Percentiles rank a stretch among this genome's conserved stretches.
Evolutionary conservation across 495 filamentous ascomycete genomes (phyloP).

Genomic region (Delitschia confertaspora): DNA sequence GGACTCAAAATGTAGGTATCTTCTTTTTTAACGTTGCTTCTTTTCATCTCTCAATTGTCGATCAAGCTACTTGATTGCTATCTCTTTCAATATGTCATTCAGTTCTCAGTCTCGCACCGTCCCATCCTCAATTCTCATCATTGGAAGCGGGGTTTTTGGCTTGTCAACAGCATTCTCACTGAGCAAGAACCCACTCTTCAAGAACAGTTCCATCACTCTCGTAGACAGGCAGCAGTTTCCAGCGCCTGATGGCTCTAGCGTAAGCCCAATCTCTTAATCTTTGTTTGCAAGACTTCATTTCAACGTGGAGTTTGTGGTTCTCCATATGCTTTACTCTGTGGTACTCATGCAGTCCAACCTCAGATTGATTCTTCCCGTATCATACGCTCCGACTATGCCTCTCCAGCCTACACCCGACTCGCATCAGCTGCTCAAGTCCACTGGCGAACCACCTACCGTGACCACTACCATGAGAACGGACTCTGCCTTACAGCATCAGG

Average conservation of each 20-base stretch:
- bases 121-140: constrained; percentile 39
- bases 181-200: constrained; percentile 37
- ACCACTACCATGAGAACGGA: constrained; percentile 68
- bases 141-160: constrained; percentile 60
- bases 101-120: background rate
- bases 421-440: constrained; percentile 54
- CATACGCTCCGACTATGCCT: constrained; percentile 55
- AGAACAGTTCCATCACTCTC: constrained; percentile 45
- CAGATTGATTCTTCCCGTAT: constrained; percentile 43
- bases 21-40: background rate
- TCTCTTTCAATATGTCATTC: constrained; percentile 2
- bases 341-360: background rate
- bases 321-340: too few species aligned
- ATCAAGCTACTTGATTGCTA: background rate
- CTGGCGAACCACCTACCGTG: constrained; percentile 61
- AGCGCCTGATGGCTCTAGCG: constrained; percentile 26
- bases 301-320: background rate
- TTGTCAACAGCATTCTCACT: constrained; percentile 57
- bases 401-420: constrained; percentile 52
- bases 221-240: constrained; percentile 48
- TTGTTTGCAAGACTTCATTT: background rate
- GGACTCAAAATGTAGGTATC: too few species aligned
- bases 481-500: constrained; percentile 55
- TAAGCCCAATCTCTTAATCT: constrained; percentile 9
- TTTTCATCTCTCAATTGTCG: constrained; percentile 1